phyloP scores from a whole-genome alignment of 2,329 filamentous ascomycete genomes.

The Scedosporium boydii region DNA sequence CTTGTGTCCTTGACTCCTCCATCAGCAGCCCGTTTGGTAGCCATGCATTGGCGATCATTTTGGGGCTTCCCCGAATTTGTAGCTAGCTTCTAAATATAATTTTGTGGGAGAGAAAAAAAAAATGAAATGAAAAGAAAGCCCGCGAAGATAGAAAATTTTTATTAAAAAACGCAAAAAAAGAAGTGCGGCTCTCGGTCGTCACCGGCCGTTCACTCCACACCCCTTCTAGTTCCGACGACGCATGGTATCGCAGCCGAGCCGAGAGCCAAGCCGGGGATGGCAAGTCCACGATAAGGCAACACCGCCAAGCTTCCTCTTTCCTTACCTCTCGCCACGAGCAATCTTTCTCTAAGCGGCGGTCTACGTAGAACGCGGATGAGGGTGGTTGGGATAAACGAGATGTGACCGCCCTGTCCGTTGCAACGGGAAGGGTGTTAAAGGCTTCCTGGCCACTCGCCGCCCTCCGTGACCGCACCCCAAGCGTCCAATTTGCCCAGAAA shows the following conservation, averaged over 20 bases:
- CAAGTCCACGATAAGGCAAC: background rate
- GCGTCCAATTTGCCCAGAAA: background rate
- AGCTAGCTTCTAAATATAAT: too few species aligned
- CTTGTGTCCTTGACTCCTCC: background rate
- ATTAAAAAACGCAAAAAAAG: too few species aligned
- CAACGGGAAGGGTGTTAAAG: background rate
- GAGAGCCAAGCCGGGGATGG: background rate
- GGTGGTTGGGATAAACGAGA: background rate
- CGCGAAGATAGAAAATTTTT: too few species aligned
- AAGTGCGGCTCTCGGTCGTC: background rate
- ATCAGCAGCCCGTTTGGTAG: background rate
- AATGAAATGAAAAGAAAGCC: too few species aligned
- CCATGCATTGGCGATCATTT: too few species aligned
- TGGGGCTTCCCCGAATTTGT: too few species aligned
- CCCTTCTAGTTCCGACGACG: background rate
- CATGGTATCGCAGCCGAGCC: background rate
- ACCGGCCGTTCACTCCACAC: background rate
- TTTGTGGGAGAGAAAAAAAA: too few species aligned
- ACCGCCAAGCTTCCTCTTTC: background rate
- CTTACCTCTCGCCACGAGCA: background rate
- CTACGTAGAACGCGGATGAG: background rate
- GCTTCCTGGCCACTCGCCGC: background rate
- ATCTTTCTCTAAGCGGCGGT: background rate
- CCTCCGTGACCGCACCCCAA: background rate
- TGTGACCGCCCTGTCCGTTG: background rate